phyloP scores from a whole-genome alignment of 2,329 filamentous ascomycete species.

The Amylocarpus encephaloides region DNA sequence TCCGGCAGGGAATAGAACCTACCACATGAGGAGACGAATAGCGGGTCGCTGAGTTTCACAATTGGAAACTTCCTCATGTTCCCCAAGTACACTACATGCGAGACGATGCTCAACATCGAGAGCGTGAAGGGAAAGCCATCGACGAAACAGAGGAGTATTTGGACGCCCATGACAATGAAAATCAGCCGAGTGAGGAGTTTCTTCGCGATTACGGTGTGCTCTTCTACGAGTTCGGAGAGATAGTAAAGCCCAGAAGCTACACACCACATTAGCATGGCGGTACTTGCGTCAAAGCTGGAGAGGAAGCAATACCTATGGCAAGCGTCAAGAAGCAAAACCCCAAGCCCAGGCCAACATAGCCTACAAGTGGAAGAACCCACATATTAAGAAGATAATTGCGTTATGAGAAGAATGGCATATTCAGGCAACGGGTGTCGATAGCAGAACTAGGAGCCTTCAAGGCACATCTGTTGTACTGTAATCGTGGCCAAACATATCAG shows the following conservation, averaged over 20 bases:
- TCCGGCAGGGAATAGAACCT: constrained; percentile 30
- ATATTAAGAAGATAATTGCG: constrained; percentile 35
- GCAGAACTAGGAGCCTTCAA: neutral
- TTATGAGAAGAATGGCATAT: constrained; percentile 25
- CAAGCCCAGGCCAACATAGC: constrained; percentile 78
- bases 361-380: constrained; percentile 93
- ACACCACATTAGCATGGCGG: constrained; percentile 6
- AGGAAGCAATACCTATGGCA: constrained; percentile 63
- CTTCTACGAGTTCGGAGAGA: constrained; percentile 94
- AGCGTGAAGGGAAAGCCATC: constrained; percentile 80
- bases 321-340: constrained; percentile 93
- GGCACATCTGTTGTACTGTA: neutral
- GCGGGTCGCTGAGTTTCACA: constrained; percentile 79
- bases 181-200: constrained; percentile 80
- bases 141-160: constrained; percentile 67
- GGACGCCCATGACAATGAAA: constrained; percentile 70
- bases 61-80: constrained; percentile 72
- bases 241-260: constrained; percentile 96
- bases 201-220: constrained; percentile 90
- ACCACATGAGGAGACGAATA: constrained; percentile 82
- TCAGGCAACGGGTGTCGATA: constrained; percentile 3
- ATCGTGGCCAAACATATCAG: constrained; percentile 4
- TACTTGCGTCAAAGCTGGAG: neutral
- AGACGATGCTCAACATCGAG: constrained; percentile 67
- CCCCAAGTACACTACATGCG: constrained; percentile 79